Evolutionary conservation across 768 basidiomycete species (phyloP).

Genomic region (Cyathus striatus): DNA sequence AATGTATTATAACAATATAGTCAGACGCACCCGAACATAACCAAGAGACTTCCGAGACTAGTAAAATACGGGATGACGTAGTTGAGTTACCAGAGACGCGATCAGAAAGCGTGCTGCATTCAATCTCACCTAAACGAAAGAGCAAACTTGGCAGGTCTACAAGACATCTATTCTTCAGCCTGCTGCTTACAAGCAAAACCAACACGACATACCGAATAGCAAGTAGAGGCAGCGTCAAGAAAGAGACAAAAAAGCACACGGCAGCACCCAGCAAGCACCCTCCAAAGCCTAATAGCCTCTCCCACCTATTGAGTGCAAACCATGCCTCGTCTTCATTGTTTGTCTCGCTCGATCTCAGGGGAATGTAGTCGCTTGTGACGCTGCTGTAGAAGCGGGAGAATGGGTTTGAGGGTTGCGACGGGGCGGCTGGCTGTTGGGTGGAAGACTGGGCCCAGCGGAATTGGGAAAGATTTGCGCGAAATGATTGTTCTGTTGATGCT

Average conservation of each 20-base stretch:
- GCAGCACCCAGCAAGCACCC: slow-evolving; percentile 86
- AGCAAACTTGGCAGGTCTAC: slow-evolving; percentile 86
- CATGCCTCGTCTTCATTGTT: slow-evolving; percentile 96
- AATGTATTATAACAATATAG: background rate
- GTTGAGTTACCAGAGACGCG: slow-evolving; percentile 1
- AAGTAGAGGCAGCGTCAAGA: slow-evolving; percentile 68
- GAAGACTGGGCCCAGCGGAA: slow-evolving; percentile 76
- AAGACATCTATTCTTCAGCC: too few species aligned
- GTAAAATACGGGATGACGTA: slow-evolving; percentile 3
- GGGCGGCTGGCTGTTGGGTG: slow-evolving; percentile 25
- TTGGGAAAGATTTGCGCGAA: slow-evolving; percentile 72
- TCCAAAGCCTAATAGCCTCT: slow-evolving; percentile 91
- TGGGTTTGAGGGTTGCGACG: slow-evolving; percentile 47
- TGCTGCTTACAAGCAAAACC: too few species aligned
- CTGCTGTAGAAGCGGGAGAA: slow-evolving; percentile 87
- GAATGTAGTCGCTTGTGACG: slow-evolving; percentile 84
- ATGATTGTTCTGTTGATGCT: slow-evolving; percentile 53
- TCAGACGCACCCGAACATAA: slow-evolving; percentile 84
- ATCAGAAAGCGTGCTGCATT: background rate
- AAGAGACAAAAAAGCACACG: slow-evolving; percentile 91
- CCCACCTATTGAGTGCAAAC: slow-evolving; percentile 91
- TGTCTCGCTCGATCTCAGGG: slow-evolving; percentile 72
- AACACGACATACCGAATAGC: slow-evolving; percentile 28
- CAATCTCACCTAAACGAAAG: slow-evolving; percentile 70
- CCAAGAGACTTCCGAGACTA: slow-evolving; percentile 84